Percentiles rank a stretch among this genome's conserved stretches.
Conservation (phyloP, 2,329 filamentous ascomycete species). For the Penicillium decumbens region DNA sequence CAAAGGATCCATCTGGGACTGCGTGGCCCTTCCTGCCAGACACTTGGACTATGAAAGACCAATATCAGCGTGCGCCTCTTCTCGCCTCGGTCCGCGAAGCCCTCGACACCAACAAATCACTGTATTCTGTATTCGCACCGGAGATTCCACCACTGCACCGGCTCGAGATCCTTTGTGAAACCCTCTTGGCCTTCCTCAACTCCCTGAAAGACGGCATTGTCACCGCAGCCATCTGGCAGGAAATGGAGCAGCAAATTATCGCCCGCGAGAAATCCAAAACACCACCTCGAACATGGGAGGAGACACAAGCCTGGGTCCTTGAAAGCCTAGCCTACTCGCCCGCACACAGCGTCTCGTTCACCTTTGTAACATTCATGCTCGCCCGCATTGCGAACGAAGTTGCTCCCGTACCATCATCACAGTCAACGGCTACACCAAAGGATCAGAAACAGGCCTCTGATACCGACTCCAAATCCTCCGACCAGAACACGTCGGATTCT, state of each 20-base stretch:
- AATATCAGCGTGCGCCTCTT: slow-evolving; percentile 41
- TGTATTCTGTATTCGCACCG: slow-evolving; percentile 59
- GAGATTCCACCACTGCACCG: slow-evolving; percentile 62
- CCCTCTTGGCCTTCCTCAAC: slow-evolving; percentile 67
- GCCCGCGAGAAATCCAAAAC: slow-evolving; percentile 50
- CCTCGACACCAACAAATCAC: slow-evolving; percentile 64
- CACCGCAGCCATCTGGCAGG: slow-evolving; percentile 63
- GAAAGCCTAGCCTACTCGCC: slow-evolving; percentile 69
- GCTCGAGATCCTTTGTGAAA: slow-evolving; percentile 69
- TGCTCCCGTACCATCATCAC: slow-evolving; percentile 35
- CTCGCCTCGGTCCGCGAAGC: slow-evolving; percentile 54
- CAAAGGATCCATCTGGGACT: slow-evolving; percentile 38
- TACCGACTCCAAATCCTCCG: slow-evolving; percentile 1
- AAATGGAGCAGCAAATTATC: slow-evolving; percentile 57
- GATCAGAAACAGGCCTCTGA: not conserved
- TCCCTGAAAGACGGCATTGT: slow-evolving; percentile 77
- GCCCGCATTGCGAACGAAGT: slow-evolving; percentile 55
- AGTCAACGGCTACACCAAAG: slow-evolving; percentile 1
- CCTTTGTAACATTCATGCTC: slow-evolving; percentile 78
- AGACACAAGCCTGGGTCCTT: slow-evolving; percentile 59
- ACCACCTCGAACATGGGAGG: slow-evolving; percentile 47
- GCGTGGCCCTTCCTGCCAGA: slow-evolving; percentile 58
- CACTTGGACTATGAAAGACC: slow-evolving; percentile 45
- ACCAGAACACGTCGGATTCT: slow-evolving; percentile 2
- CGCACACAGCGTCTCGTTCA: slow-evolving; percentile 81